Conservation (phyloP, 495 filamentous ascomycete species). For the Astrocystis sublimbata region DNA sequence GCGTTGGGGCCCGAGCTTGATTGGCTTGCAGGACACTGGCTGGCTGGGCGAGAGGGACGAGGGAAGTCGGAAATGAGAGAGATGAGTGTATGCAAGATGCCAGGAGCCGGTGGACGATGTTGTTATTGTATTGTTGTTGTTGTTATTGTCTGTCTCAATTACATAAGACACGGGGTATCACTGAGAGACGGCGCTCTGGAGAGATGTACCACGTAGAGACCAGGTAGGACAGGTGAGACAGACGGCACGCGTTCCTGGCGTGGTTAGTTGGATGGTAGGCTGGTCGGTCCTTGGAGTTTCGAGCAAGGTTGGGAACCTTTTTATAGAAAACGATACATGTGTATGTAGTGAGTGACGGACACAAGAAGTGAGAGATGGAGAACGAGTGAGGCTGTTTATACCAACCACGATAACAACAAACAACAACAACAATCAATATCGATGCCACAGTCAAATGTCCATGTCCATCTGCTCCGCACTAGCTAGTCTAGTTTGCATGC, state of each 20-base stretch:
- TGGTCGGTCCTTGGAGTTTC: background rate
- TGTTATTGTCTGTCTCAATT: background rate
- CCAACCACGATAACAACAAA: too few relatives aligned
- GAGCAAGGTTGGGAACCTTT: background rate
- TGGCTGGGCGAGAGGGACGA: background rate
- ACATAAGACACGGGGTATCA: conserved; percentile 7
- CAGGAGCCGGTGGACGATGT: too few relatives aligned
- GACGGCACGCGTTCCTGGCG: background rate
- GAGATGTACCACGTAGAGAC: too few relatives aligned
- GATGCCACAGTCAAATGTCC: background rate
- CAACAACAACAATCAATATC: conserved; percentile 10
- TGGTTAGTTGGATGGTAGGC: too few relatives aligned
- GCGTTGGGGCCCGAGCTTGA: conserved; percentile 1
- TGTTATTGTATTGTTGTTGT: too few relatives aligned
- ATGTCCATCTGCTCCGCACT: conserved; percentile 4
- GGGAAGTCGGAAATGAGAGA: background rate
- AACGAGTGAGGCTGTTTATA: conserved; percentile 9
- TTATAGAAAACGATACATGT: background rate
- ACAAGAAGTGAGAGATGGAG: conserved; percentile 9
- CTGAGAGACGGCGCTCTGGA: too few relatives aligned
- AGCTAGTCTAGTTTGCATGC: background rate
- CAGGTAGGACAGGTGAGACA: too few relatives aligned
- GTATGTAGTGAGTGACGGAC: background rate
- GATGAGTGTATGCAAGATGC: background rate
- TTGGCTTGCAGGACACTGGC: background rate